Evolutionary conservation across 2,329 filamentous ascomycete species (phyloP).

Genomic region (Blumeria hordei): DNA sequence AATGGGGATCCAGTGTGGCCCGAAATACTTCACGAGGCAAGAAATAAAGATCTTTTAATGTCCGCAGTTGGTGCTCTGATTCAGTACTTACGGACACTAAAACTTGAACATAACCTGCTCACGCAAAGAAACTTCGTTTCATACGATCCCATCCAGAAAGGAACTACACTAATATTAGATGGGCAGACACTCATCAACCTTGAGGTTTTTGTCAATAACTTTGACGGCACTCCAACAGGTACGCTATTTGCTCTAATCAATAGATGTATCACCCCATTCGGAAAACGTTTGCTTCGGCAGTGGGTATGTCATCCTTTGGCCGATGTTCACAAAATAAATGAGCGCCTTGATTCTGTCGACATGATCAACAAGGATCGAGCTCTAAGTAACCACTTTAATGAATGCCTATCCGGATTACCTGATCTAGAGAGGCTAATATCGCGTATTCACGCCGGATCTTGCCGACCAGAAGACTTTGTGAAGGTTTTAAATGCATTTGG

Average conservation of each 20-base stretch:
- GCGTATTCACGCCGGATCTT: constrained; percentile 76
- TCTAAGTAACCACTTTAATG: constrained; percentile 68
- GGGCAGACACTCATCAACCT: constrained; percentile 94
- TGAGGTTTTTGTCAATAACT: constrained; percentile 87
- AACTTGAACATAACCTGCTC: constrained; percentile 68
- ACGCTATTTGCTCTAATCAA: constrained; percentile 83
- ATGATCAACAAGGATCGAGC: constrained; percentile 63
- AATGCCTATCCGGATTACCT: constrained; percentile 72
- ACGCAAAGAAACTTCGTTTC: constrained; percentile 76
- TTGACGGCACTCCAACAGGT: constrained; percentile 62
- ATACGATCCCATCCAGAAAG: constrained; percentile 81
- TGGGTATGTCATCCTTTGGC: constrained; percentile 94
- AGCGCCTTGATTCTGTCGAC: constrained; percentile 81
- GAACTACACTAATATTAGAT: constrained; percentile 72
- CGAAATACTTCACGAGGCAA: constrained; percentile 41
- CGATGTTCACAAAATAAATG: constrained; percentile 71
- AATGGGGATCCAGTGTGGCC: constrained; percentile 49
- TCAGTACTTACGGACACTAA: constrained; percentile 65
- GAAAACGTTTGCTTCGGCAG: constrained; percentile 83
- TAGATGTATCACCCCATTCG: constrained; percentile 85
- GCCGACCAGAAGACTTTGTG: constrained; percentile 77
- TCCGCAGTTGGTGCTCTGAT: constrained; percentile 76
- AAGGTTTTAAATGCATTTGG: constrained; percentile 88
- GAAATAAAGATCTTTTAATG: constrained; percentile 62
- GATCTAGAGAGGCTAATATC: constrained; percentile 88